Conservation (phyloP, 306 rosid genomes). For the Dryas alaskensis region DNA sequence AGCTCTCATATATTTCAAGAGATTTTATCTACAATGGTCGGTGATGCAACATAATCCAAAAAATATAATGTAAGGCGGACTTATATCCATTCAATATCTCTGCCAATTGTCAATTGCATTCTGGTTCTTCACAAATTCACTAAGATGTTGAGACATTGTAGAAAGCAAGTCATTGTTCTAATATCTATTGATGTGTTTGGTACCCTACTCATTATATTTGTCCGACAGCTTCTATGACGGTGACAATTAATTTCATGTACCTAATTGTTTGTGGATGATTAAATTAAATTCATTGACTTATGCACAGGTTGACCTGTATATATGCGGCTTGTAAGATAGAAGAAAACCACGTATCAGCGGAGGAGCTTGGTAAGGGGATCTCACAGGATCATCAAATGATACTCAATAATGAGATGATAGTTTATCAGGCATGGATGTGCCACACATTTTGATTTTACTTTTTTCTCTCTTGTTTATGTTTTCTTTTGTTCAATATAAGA, state of each 20-base stretch:
- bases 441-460: slow-evolving; percentile 29
- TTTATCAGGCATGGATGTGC: slow-evolving; percentile 95
- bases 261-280: background rate
- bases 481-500: background rate
- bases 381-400: slow-evolving; percentile 98
- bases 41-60: slow-evolving; percentile 96
- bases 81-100: slow-evolving; percentile 1
- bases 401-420: slow-evolving; percentile 98
- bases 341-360: slow-evolving; percentile 98
- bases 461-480: slow-evolving; percentile 18
- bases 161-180: background rate
- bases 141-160: background rate
- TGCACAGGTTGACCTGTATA: slow-evolving; percentile 90
- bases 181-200: background rate
- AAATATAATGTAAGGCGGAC: slow-evolving; percentile 72
- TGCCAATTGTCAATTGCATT: slow-evolving; percentile 9
- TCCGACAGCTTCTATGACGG: background rate
- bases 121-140: slow-evolving; percentile 4
- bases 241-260: background rate
- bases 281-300: background rate
- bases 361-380: slow-evolving; percentile 99
- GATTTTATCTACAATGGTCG: slow-evolving; percentile 90
- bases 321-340: slow-evolving; percentile 98
- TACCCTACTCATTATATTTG: background rate
- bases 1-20: slow-evolving; percentile 88